Percentiles rank a stretch among this genome's conserved stretches.
phyloP scores from a whole-genome alignment of 2,329 filamentous ascomycete species.

The Tympanopsis confertula region DNA sequence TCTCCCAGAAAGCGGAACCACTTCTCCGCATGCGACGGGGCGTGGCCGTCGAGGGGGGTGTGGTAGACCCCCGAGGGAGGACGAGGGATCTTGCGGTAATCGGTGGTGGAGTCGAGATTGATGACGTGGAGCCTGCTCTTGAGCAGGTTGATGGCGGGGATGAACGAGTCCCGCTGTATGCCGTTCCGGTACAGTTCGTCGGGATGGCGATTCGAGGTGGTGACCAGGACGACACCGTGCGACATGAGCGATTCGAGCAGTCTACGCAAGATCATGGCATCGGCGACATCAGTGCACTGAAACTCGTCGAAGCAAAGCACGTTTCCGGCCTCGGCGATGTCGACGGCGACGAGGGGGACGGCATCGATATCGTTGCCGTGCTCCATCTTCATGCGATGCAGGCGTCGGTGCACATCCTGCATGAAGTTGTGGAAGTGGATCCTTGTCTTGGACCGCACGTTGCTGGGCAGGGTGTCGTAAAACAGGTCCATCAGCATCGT shows the following conservation, averaged over 20 bases:
- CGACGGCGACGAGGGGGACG: slow-evolving; percentile 81
- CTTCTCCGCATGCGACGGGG: slow-evolving; percentile 72
- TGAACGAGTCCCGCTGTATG: slow-evolving; percentile 87
- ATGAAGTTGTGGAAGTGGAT: slow-evolving; percentile 99
- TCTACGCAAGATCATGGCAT: slow-evolving; percentile 90
- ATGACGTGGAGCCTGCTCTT: slow-evolving; percentile 76
- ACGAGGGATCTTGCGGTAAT: slow-evolving; percentile 93
- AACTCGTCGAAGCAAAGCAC: slow-evolving; percentile 98
- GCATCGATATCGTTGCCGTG: slow-evolving; percentile 84
- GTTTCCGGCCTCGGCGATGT: slow-evolving; percentile 73
- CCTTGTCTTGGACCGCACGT: slow-evolving; percentile 71
- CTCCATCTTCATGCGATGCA: slow-evolving; percentile 81
- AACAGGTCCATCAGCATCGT: slow-evolving; percentile 99
- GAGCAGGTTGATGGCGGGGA: slow-evolving; percentile 87
- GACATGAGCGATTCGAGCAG: slow-evolving; percentile 86
- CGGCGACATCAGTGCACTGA: slow-evolving; percentile 94
- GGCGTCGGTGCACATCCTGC: slow-evolving; percentile 86
- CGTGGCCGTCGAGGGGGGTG: slow-evolving; percentile 69
- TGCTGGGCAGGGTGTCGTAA: slow-evolving; percentile 76
- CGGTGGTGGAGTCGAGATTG: slow-evolving; percentile 87
- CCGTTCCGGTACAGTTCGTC: slow-evolving; percentile 97
- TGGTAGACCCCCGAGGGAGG: slow-evolving; percentile 92
- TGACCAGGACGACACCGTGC: slow-evolving; percentile 94
- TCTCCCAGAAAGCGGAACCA: slow-evolving; percentile 96
- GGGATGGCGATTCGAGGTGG: slow-evolving; percentile 92